Evolutionary conservation across 176 grass and related monocot species (phyloP).

Genomic region (Elymus sibiricus): DNA sequence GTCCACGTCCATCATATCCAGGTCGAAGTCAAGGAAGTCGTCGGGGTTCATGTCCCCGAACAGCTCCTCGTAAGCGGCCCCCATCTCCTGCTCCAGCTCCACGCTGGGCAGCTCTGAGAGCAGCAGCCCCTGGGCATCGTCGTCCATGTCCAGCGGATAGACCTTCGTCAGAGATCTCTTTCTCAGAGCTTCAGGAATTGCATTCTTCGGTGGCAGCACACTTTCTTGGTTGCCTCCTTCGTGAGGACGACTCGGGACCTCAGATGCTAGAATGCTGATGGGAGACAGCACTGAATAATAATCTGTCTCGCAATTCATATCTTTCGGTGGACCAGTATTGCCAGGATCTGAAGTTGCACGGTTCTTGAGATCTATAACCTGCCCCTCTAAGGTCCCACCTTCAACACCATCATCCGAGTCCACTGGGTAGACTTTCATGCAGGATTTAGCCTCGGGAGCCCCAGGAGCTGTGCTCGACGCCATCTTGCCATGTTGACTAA

Average conservation of each 20-base stretch:
- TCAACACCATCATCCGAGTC: neutral
- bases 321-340: neutral
- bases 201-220: neutral
- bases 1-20: slow-evolving; percentile 25
- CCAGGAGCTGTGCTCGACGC: neutral
- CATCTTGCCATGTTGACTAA: neutral
- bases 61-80: slow-evolving; percentile 56
- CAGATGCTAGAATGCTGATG: neutral
- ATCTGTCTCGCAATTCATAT: neutral
- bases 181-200: slow-evolving; percentile 35
- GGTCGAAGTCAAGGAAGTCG: slow-evolving; percentile 66
- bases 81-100: slow-evolving; percentile 66
- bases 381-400: neutral
- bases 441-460: neutral
- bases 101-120: slow-evolving; percentile 27
- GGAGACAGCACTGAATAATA: neutral
- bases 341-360: neutral
- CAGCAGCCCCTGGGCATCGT: neutral
- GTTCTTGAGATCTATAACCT: neutral
- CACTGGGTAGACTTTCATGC: neutral
- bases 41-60: slow-evolving; percentile 70
- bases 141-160: slow-evolving; percentile 19
- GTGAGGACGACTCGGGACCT: neutral
- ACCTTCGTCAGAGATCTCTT: slow-evolving; percentile 36
- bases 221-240: slow-evolving; percentile 14